Evolutionary conservation across 169 alveolate species (phyloP).

Genomic region (Plasmodium blacklocki): DNA sequence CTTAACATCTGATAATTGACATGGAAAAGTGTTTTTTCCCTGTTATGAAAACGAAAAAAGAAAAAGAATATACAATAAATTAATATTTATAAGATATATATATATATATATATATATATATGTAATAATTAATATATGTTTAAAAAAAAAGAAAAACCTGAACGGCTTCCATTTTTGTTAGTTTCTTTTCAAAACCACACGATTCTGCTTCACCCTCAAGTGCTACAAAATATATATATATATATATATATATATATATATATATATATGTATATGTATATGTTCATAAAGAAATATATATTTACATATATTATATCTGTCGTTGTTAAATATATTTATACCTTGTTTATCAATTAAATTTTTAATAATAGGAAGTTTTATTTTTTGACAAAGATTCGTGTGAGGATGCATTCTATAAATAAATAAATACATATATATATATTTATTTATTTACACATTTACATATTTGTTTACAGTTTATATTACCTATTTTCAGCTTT

Average conservation of each 20-base stretch:
- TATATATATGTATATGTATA: not conserved
- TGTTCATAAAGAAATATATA: no score
- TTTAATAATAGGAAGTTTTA: no score
- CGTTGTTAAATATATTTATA: no score
- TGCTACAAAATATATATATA: not conserved
- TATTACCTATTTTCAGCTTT: not conserved
- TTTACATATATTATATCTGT: no score
- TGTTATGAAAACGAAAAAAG: not conserved
- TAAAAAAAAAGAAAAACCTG: conserved; percentile 30
- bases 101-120: no score
- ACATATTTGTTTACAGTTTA: not conserved
- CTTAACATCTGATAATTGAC: conserved; percentile 5
- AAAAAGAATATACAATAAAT: not conserved
- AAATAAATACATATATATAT: not conserved
- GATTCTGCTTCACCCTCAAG: conserved; percentile 14
- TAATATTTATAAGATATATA: not conserved
- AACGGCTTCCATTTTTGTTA: conserved; percentile 13
- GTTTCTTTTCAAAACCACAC: conserved; percentile 1
- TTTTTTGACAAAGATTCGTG: no score
- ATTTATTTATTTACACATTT: not conserved
- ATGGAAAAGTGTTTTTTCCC: not conserved
- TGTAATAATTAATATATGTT: not conserved
- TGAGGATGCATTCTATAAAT: no score
- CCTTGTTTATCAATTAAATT: no score
- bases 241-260: not conserved